Conservation (phyloP, 106 monocot genomes). For the Hemerocallis citrina region DNA sequence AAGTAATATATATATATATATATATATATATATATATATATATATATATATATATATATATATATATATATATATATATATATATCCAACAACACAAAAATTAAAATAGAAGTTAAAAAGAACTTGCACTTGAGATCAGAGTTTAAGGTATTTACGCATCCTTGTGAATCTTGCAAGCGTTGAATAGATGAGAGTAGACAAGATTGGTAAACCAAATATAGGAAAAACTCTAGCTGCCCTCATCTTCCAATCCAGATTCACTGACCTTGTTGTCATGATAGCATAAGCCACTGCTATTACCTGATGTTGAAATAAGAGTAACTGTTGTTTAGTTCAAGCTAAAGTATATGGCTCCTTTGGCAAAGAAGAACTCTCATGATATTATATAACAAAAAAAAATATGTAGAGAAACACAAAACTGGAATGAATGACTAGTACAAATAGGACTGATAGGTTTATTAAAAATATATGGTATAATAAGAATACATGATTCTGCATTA, state of each 20-base stretch:
- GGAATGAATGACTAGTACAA: too few species aligned
- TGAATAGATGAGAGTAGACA: constrained; percentile 40
- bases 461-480: too few species aligned
- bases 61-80: not conserved
- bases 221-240: constrained; percentile 41
- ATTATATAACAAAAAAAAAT: too few species aligned
- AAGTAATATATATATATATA: too few species aligned
- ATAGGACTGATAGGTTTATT: too few species aligned
- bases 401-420: too few species aligned
- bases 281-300: constrained; percentile 49
- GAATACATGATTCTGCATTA: too few species aligned
- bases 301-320: constrained; percentile 25
- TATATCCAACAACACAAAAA: not conserved
- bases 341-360: too few species aligned
- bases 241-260: constrained; percentile 44
- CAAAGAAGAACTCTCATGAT: too few species aligned
- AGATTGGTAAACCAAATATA: constrained; percentile 39
- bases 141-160: constrained; percentile 49
- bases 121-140: not conserved
- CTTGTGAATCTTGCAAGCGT: constrained; percentile 33
- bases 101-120: not conserved
- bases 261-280: constrained; percentile 36
- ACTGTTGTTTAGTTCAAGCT: not conserved
- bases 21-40: too few species aligned
- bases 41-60: not conserved